These are phyloP conservation scores for Mantamonas sphyraenae DNA, from an alignment of 78 protist species.

Conservation along the genomic window DNA sequence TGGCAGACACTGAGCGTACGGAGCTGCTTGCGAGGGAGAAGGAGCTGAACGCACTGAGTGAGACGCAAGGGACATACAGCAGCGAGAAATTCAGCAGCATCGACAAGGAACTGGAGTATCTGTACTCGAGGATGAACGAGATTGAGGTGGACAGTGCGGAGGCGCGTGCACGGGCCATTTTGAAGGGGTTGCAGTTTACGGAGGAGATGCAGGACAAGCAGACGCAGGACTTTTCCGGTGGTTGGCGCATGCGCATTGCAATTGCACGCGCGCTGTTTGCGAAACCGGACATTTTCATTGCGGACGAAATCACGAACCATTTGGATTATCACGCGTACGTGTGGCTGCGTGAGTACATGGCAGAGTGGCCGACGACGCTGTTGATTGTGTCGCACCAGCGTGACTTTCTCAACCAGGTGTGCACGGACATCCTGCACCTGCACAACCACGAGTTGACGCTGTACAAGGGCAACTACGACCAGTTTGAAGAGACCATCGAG, in stretches of 20 bases:
- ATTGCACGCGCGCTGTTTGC: conserved; percentile 72
- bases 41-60: neutral
- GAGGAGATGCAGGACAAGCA: neutral
- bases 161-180: neutral
- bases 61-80: too few relatives aligned
- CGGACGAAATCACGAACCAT: conserved; percentile 94
- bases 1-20: neutral
- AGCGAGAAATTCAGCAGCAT: too few relatives aligned
- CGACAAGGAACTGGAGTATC: neutral
- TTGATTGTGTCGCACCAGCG: conserved; percentile 69
- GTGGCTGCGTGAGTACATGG: conserved; percentile 32
- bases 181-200: neutral
- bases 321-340: conserved; percentile 53
- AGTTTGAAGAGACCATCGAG: neutral
- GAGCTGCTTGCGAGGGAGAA: neutral
- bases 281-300: conserved; percentile 59
- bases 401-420: conserved; percentile 49
- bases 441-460: neutral
- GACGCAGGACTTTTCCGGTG: conserved; percentile 58
- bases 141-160: neutral
- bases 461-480: neutral
- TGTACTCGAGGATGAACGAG: neutral
- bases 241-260: conserved; percentile 80
- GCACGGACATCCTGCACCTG: conserved; percentile 52
- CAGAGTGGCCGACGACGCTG: neutral